These are phyloP conservation scores for Danielia oregonensis DNA, from an alignment of 805 yeast species.

Conservation along the genomic window DNA sequence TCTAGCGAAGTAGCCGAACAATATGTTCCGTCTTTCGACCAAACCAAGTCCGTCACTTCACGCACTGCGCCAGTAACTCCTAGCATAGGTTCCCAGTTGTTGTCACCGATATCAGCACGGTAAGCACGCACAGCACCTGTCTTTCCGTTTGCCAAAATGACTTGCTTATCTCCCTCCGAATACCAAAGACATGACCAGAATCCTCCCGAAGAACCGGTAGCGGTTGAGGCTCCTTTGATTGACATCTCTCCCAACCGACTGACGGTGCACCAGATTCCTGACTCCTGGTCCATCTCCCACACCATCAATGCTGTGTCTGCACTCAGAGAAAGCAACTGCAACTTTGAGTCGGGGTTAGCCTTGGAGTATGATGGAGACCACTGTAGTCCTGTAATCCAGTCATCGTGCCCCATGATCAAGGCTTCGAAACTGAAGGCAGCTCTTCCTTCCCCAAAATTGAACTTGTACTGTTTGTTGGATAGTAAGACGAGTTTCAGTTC, in stretches of 20 bases:
- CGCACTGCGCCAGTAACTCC: slow-evolving; percentile 76
- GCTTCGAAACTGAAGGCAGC: slow-evolving; percentile 83
- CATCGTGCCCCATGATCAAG: slow-evolving; percentile 95
- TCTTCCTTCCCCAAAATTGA: slow-evolving; percentile 31
- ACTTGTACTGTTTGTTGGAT: slow-evolving; percentile 70
- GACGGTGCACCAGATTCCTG: slow-evolving; percentile 87
- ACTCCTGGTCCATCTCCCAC: slow-evolving; percentile 84
- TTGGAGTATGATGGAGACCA: slow-evolving; percentile 60
- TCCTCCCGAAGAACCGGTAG: slow-evolving; percentile 87
- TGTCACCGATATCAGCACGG: slow-evolving; percentile 31
- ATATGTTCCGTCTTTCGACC: slow-evolving; percentile 67
- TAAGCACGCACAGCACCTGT: slow-evolving; percentile 92
- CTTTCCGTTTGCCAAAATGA: slow-evolving; percentile 75
- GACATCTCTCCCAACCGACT: slow-evolving; percentile 87
- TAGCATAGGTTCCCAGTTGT: slow-evolving; percentile 42
- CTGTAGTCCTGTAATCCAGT: slow-evolving; percentile 82
- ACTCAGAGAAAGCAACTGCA: slow-evolving; percentile 73
- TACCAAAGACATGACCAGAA: slow-evolving; percentile 68
- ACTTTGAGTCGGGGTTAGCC: slow-evolving; percentile 18
- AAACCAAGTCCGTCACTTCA: slow-evolving; percentile 72
- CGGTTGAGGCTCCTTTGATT: slow-evolving; percentile 95
- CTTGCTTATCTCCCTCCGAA: slow-evolving; percentile 26
- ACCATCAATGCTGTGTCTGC: slow-evolving; percentile 92
- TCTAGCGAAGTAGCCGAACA: slow-evolving; percentile 79
- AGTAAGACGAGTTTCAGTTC: slow-evolving; percentile 48